Conservation (phyloP, 331 rosid genomes). For the Ulmus americana region DNA sequence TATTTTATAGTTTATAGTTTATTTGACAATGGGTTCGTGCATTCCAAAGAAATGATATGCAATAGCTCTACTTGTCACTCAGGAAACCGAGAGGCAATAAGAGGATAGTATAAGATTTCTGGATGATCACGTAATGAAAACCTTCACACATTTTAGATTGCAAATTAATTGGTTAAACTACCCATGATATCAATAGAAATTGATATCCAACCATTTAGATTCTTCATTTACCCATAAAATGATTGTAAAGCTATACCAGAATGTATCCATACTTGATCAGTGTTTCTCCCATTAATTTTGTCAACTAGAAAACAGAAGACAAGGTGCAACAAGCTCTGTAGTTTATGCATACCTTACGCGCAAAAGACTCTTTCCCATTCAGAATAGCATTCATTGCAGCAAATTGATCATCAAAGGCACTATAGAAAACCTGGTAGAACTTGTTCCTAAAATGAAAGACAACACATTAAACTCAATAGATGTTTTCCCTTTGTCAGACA, state of each 20-base stretch:
- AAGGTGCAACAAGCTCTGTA: slow-evolving; percentile 26
- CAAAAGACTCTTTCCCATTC: slow-evolving; percentile 73
- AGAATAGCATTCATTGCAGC: slow-evolving; percentile 81
- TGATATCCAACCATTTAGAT: neutral
- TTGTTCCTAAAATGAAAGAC: slow-evolving; percentile 39
- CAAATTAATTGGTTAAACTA: neutral
- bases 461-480: slow-evolving; percentile 17
- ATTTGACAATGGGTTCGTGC: neutral
- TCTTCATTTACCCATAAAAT: neutral
- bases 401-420: slow-evolving; percentile 78
- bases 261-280: neutral
- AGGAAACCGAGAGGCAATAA: neutral
- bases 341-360: slow-evolving; percentile 53
- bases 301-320: slow-evolving; percentile 1
- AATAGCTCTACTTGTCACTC: neutral
- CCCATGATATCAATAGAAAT: neutral
- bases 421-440: slow-evolving; percentile 68
- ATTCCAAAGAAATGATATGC: neutral
- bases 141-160: neutral
- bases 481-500: slow-evolving; percentile 21
- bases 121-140: neutral
- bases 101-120: neutral
- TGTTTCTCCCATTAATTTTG: neutral
- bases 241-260: neutral
- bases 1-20: neutral